Base-by-base conservation (phyloP, 768 basidiomycete genomes). In the Boletus tomentosulus region DNA sequence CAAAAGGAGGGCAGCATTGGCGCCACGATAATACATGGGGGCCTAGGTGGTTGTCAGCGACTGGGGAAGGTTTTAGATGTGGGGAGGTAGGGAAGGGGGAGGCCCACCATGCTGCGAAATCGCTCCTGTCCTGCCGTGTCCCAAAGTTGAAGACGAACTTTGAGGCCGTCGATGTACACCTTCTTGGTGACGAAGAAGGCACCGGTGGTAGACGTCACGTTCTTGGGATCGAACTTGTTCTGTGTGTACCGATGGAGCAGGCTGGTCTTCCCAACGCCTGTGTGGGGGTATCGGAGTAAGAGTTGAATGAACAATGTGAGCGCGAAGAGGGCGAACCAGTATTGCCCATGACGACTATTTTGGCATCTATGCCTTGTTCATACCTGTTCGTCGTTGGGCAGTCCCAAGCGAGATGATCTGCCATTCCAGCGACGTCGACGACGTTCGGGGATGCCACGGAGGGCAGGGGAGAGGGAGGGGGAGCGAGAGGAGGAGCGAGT, bases 1-100 rank as follows among this genome's bases (percentile, higher is more conserved):
- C 68, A 96, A 79, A 62, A 97, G 78, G 58, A 98, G 81, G 35
- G 94, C 94, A 60, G 93, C 94, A 68, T 95, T 90, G 64, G 94
- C 91, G 68, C 92, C 92, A 74, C 92, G 85, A 79, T 95, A 95
- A 76, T 95, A 96, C 87, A 96, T 93, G 61, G 91, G 92, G 63
- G 93, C 93, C 92, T 92, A 63, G 46, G 43, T 43, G 43, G 33
- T 44, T 43, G 53, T 63, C 51, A 59, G 62, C 44, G 50, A 56
- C 46, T 53, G 50, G 16, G 60, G 22, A 58, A 49, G 49, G 61
- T 48, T 55, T 54, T 43, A 51, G 58, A 54, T 42, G 27, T 22
- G 46, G 24, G 46, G 38, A 48, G 45, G 35, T 6, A 28, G 24
- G 25, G 31, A 45, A 25, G 16, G 46, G 13, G 22, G 44, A 47